These are phyloP conservation scores for Waltiozyma sp. DNA, from an alignment of 1,139 yeast genomes.

Conservation along the genomic window DNA sequence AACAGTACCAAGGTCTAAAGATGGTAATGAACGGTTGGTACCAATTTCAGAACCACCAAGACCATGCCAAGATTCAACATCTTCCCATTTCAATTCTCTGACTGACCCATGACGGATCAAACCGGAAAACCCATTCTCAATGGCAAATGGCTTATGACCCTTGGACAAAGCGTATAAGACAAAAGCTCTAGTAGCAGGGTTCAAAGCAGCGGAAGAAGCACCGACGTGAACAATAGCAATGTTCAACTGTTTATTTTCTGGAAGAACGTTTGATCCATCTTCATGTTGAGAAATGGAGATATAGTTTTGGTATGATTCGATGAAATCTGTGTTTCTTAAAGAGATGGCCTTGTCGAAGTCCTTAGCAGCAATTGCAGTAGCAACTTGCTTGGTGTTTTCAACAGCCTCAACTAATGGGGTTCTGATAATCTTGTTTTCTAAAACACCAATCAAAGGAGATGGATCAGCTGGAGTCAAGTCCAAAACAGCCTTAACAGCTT, in stretches of 20 bases:
- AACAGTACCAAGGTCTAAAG: constrained; percentile 59
- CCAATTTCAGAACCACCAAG: constrained; percentile 78
- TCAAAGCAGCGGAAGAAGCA: constrained; percentile 78
- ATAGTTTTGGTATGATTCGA: constrained; percentile 54
- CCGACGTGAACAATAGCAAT: constrained; percentile 71
- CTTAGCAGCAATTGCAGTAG: constrained; percentile 47
- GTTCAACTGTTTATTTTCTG: constrained; percentile 43
- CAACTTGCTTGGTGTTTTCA: constrained; percentile 55
- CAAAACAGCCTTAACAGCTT: constrained; percentile 68
- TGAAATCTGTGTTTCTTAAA: constrained; percentile 61
- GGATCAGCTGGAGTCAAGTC: constrained; percentile 62
- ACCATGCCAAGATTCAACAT: constrained; percentile 65
- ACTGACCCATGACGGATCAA: constrained; percentile 67
- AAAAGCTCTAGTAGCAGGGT: constrained; percentile 66
- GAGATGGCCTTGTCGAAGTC: constrained; percentile 57
- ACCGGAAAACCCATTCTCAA: constrained; percentile 69
- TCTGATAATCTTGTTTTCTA: constrained; percentile 60
- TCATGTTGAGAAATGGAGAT: constrained; percentile 58
- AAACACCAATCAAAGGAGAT: constrained; percentile 66
- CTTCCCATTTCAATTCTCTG: constrained; percentile 50
- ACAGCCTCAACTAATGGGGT: constrained; percentile 69
- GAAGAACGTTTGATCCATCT: constrained; percentile 46
- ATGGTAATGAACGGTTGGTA: constrained; percentile 65
- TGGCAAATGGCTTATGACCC: constrained; percentile 67
- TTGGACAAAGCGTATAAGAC: constrained; percentile 64